phyloP scores from a whole-genome alignment of 129 eudicot genomes.

The Tanacetum coccineum region DNA sequence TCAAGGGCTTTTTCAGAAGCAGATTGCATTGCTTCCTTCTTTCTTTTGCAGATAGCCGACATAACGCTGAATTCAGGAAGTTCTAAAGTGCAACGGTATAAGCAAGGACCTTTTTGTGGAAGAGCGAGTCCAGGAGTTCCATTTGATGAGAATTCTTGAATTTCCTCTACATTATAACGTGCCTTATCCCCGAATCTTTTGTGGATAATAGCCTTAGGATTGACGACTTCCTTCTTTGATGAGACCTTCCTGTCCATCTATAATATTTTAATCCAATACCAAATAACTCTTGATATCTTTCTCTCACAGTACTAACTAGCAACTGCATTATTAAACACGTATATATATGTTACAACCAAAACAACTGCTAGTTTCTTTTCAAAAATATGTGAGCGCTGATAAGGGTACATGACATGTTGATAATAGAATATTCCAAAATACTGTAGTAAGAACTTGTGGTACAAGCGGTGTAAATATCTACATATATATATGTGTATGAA shows the following conservation, averaged over 20 bases:
- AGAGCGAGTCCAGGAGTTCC: constrained; percentile 73
- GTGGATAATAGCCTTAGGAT: constrained; percentile 80
- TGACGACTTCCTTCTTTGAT: constrained; percentile 49
- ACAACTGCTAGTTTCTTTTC: background rate
- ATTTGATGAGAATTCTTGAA: constrained; percentile 41
- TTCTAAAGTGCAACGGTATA: constrained; percentile 66
- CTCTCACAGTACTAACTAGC: constrained; percentile 2
- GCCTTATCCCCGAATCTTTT: constrained; percentile 71
- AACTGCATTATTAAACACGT: constrained; percentile 20
- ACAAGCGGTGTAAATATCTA: too few species aligned
- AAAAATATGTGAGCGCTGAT: background rate
- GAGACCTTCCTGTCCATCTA: constrained; percentile 43
- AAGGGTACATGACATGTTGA: too few species aligned
- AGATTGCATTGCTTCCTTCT: constrained; percentile 90
- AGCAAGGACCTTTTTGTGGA: constrained; percentile 68
- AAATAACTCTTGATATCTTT: background rate
- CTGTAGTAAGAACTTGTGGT: too few species aligned
- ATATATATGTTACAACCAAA: constrained; percentile 12
- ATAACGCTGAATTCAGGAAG: constrained; percentile 74
- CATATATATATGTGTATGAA: too few species aligned
- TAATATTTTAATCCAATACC: constrained; percentile 23
- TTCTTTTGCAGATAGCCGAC: constrained; percentile 54
- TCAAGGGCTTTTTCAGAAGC: constrained; percentile 86
- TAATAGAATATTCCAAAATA: too few species aligned
- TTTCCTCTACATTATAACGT: constrained; percentile 58